Evolutionary conservation across 345 rosid genomes (phyloP), one percentile per base, ranked within the genome.

Genomic region (Hibiscus syriacus): DNA sequence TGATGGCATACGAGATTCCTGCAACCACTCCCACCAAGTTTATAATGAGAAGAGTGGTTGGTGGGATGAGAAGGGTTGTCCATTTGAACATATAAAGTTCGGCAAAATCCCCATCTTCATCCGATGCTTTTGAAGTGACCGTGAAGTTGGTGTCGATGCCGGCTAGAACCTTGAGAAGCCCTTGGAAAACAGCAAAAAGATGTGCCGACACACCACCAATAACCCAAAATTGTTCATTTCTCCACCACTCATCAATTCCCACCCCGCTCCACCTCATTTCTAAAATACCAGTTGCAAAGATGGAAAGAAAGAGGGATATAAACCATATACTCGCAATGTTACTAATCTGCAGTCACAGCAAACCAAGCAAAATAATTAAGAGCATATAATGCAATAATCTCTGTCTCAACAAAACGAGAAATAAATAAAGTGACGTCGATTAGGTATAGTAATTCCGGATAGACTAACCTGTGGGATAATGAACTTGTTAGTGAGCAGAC

Each of bases 211-310:
- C 96, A 34, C 98, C 98, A 72, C 98, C 98, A 20, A 92, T 89
- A 19, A 92, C 98, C 98, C 98, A 92, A 76, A 92, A 92, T 72
- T 92, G 98, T 61, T 92, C 98, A 52, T 92, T 92, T 76, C 98
- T 90, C 98, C 98, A 92, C 98, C 98, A 92, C 55, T 92, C 98
- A 16, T 92, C 98, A 6, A 90, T 90, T 32, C 98, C 95, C n/a
- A 92, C 98, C 3, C 98, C 98, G 52, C 98, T 87, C 98, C 98
- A 92, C 72, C 96, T 83, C 98, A 90, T 92, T 75, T 92, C 98
- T 2, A 92, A 77, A 19, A 92, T 87, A 78, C 98, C 96, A 16
- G 98, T 92, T 0, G 95, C 98, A 36, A 90, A 87, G 79, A 92
- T 92, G 70, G 98, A 92, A 70, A 92, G 88, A 77, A 92, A 92